Evolutionary conservation across 352 stramenopile genomes (phyloP).

Genomic region (Globisporangium sylvaticum): DNA sequence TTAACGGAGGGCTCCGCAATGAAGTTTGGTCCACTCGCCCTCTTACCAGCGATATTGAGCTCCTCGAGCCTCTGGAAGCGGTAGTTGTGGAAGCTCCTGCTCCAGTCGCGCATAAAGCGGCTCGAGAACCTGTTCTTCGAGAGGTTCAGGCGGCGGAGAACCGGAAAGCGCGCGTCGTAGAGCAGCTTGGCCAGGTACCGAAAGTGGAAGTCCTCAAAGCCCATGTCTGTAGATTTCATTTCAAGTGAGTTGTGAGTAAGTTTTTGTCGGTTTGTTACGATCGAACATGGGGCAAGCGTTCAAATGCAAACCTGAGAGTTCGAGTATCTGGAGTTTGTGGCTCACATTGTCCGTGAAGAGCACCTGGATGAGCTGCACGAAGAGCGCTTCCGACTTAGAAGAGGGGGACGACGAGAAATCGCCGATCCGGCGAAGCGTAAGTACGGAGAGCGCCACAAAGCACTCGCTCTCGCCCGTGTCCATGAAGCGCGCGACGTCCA

Average conservation of each 20-base stretch:
- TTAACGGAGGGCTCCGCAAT: too few relatives aligned
- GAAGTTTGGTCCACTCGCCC: background rate
- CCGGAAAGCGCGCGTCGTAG: conserved; percentile 42
- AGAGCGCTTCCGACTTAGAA: conserved; percentile 17
- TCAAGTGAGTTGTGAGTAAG: background rate
- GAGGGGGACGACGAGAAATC: conserved; percentile 15
- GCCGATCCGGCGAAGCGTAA: conserved; percentile 26
- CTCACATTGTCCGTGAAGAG: conserved; percentile 53
- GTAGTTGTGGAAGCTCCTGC: conserved; percentile 40
- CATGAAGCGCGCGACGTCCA: conserved; percentile 33
- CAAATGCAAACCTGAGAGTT: conserved; percentile 24
- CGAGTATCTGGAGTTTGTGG: conserved; percentile 24
- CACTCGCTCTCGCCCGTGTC: conserved; percentile 29
- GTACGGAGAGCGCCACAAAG: conserved; percentile 30
- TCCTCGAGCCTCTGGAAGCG: conserved; percentile 27
- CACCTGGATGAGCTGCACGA: conserved; percentile 46
- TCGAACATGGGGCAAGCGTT: background rate
- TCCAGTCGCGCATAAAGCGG: conserved; percentile 61
- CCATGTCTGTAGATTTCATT: conserved; percentile 21
- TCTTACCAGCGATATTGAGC: conserved; percentile 47
- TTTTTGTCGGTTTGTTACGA: background rate
- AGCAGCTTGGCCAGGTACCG: conserved; percentile 40
- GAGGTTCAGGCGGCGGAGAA: conserved; percentile 28
- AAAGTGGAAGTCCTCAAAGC: conserved; percentile 42
- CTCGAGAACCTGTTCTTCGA: conserved; percentile 47